Conservation (phyloP, 169 alveolate species). For the Cryptosporidium meleagridis region DNA sequence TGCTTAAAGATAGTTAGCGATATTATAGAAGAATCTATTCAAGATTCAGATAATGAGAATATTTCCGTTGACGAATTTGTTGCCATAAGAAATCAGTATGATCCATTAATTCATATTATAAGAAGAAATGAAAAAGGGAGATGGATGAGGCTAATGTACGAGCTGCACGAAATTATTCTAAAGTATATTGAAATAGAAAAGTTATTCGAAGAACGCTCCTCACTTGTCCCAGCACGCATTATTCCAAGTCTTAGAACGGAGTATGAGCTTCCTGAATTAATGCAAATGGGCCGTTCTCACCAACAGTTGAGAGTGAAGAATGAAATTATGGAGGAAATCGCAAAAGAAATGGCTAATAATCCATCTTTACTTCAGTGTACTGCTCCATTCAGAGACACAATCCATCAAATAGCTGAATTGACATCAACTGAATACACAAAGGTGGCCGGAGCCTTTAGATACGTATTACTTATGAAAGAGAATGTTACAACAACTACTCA, state of each 20-base stretch:
- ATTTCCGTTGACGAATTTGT: slow-evolving; percentile 40
- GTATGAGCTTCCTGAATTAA: slow-evolving; percentile 10
- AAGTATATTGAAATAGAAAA: slow-evolving; percentile 45
- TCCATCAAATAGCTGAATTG: slow-evolving; percentile 52
- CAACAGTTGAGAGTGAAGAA: slow-evolving; percentile 53
- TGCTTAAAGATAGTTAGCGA: slow-evolving; percentile 20
- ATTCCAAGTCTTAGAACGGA: slow-evolving; percentile 55
- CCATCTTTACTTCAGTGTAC: slow-evolving; percentile 51
- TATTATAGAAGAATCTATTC: slow-evolving; percentile 37
- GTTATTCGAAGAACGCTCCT: slow-evolving; percentile 53
- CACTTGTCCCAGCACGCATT: slow-evolving; percentile 47
- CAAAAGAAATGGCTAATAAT: slow-evolving; percentile 61
- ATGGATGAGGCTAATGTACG: slow-evolving; percentile 65
- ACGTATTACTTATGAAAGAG: slow-evolving; percentile 55
- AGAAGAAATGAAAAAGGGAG: slow-evolving; percentile 61
- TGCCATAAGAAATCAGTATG: slow-evolving; percentile 38
- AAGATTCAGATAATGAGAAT: not conserved
- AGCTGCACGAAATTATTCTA: slow-evolving; percentile 34
- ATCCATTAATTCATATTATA: slow-evolving; percentile 41
- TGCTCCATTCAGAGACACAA: slow-evolving; percentile 52
- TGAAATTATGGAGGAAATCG: slow-evolving; percentile 52
- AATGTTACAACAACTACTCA: slow-evolving; percentile 28
- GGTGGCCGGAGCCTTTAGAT: slow-evolving; percentile 56
- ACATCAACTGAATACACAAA: slow-evolving; percentile 53
- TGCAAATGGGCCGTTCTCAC: slow-evolving; percentile 70